Evolutionary conservation across 352 stramenopile genomes (phyloP), one percentile per base, ranked within the genome.

Genomic region (Globisporangium spiculum): DNA sequence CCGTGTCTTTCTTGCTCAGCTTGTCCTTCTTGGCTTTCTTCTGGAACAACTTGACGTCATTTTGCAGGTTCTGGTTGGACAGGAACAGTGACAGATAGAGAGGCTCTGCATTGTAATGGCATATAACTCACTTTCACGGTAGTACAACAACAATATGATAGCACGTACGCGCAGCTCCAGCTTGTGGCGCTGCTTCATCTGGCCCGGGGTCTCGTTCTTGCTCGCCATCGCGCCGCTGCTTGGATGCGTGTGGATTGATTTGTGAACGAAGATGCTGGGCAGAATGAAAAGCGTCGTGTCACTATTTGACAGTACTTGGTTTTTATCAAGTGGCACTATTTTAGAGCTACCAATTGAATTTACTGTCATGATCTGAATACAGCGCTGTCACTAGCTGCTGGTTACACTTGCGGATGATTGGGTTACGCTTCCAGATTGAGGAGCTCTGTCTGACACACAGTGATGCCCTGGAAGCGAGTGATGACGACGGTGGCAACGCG

Each of bases 11-110:
- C 68, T 94, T 96, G 68, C 68, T 84, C 65, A 91, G 26, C 60
- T 87, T 82, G 48, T 94, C 83, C 60, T 94, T 94, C 73, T 94
- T 96, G 63, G 83, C 84, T 20, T 92, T 92, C 85, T 94, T 94
- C 69, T 91, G 84, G 66, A 93, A 89, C 38, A 65, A 58, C 70
- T 96, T 94, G 55, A 92, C 64, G 38, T 93, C 83, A 58, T 77
- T 91, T 78, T 93, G 85, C 70, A 92, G 75, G 38, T 80, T 85
- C 87, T 96, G 44, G 12, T 12, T 12, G 0, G 62, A 22, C 16
- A 24, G 41, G 48, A 10, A 26, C 12, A 16, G 20, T 4, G 48
- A 62, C 38, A 18, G 27, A 36, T 8, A 48, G 7, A 56, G 60
- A 18, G 4, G 20, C 18, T 34, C 12, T 48, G 22, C 7, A 30